Base-by-base conservation (phyloP, 2,329 filamentous ascomycete genomes). In the Periconia macrospinosa region DNA sequence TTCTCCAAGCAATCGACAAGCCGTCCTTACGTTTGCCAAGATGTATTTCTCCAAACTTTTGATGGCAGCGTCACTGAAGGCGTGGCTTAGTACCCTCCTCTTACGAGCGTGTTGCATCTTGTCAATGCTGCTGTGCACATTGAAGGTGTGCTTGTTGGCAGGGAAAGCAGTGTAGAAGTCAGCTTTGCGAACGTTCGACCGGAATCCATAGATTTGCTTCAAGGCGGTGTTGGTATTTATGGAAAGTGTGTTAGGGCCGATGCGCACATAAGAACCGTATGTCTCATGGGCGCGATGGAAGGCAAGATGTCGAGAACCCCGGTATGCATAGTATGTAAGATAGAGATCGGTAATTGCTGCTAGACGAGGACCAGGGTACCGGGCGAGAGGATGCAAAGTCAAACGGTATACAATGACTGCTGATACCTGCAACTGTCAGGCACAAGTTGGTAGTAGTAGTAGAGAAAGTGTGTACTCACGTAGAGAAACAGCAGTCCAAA, bases 171-270 rank as follows among this genome's bases (percentile, higher is more conserved):
- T 69, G 61, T 82, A 82, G 58, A 78, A 80, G 35, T 75, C 68
- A 1, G 77, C 75, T 57, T 82, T 83, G 37, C 75, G 73, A 14
- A 81, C 76, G 57, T 81, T 80, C 42, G 75, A 68, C 23, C 75
- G 71, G 68, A 75, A 75, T 30, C 77, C 73, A 59, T 83, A 82
- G 63, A 83, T 81, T 9, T 77, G 73, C 54, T 79, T 78, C 17
- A 81, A 62, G 0, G 75, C 76, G 27, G 63, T 81, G 56, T 82
- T 83, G 50, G 85, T 87, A 79, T 94, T 93, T 76, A 95, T 84
- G 1, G 87, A 90, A 41, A 96, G 76, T 55, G 84, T 85, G 72
- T 91, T 91, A 43, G 91, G 91, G 0, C 88, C 89, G 60, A 88
- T 90, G 27, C 91, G 88, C n/a, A 93, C 88, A 47, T 86, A 72